Base-by-base conservation (phyloP, 495 filamentous ascomycete genomes). In the Hypoxylon intermedium region DNA sequence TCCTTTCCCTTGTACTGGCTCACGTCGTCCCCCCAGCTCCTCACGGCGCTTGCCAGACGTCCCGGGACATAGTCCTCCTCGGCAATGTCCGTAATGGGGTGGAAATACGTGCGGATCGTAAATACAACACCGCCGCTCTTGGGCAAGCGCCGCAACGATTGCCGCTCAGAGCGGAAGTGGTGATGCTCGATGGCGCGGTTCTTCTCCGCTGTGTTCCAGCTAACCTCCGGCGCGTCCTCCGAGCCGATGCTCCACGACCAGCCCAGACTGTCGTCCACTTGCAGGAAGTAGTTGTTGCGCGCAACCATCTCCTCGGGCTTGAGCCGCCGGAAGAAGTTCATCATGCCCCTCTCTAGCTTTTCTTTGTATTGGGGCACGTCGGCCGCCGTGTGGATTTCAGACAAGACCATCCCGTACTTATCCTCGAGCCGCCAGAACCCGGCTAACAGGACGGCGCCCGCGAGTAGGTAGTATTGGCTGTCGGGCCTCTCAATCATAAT, bases 11-110 rank as follows among this genome's bases (percentile, higher is more conserved):
- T 95, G 72, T 97, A 96, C 73, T 75, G 76, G 26, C 83, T 82
- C 7, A 96, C 92, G 80, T 94, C 89, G 44, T 91, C 87, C 1
- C 88, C 89, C 92, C 92, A 96, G 74, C 90, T 95, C 54, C 92
- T 74, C 9, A 93, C 72, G 19, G 87, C 89, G 55, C 83, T 86
- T 24, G 89, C 89, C 69, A 93, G 67, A 40, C 89, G 64, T 0
- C 89, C 89, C 0, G 89, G 88, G 6, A 91, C 87, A 67, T 85
- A 88, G 13, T 81, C 80, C 75, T 92, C 88, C 74, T 86, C 75
- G 0, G 72, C 82, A 58, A 92, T 79, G 44, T 83, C 84, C 12
- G 75, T 84, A 48, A 92, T 75, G 0, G 87, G 88, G 58, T 87
- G 83, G 65, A 92, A 91, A 72, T 92, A 92, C 11, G 89, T 92